These are phyloP conservation scores for Mercurialis annua DNA, from an alignment of 345 rosid genomes.

Conservation along the genomic window DNA sequence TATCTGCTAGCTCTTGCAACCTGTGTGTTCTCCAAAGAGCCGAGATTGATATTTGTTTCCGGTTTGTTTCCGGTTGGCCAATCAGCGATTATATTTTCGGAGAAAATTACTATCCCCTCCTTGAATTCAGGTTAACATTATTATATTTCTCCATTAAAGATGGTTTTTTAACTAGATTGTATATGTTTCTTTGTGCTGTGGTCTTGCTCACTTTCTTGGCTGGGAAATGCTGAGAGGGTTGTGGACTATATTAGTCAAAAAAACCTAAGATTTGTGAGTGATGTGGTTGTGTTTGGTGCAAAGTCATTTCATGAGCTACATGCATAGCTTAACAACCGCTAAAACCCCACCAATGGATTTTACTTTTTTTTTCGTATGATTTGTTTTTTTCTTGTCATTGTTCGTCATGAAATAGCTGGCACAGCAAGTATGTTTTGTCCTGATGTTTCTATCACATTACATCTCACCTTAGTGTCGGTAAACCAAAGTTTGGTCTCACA, in stretches of 20 bases:
- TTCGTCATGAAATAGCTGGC: conserved; percentile 39
- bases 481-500: too few relatives aligned
- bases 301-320: conserved; percentile 21
- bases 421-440: conserved; percentile 26
- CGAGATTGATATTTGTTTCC: background rate
- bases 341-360: conserved; percentile 34
- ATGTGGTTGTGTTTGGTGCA: conserved; percentile 30
- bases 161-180: too few relatives aligned
- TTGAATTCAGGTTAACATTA: too few relatives aligned
- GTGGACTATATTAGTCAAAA: background rate
- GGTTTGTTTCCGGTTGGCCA: too few relatives aligned
- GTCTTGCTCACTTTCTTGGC: too few relatives aligned
- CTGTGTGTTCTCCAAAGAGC: background rate
- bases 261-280: background rate
- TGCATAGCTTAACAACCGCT: conserved; percentile 24
- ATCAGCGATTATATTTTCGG: too few relatives aligned
- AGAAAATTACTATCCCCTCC: too few relatives aligned
- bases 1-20: background rate
- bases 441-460: conserved; percentile 7
- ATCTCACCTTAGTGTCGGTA: conserved; percentile 13
- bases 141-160: too few relatives aligned
- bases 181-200: too few relatives aligned
- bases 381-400: conserved; percentile 22
- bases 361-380: background rate
- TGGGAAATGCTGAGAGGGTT: background rate